Base-by-base conservation (phyloP, 2,329 filamentous ascomycete species). In the Cladosporium sp. region DNA sequence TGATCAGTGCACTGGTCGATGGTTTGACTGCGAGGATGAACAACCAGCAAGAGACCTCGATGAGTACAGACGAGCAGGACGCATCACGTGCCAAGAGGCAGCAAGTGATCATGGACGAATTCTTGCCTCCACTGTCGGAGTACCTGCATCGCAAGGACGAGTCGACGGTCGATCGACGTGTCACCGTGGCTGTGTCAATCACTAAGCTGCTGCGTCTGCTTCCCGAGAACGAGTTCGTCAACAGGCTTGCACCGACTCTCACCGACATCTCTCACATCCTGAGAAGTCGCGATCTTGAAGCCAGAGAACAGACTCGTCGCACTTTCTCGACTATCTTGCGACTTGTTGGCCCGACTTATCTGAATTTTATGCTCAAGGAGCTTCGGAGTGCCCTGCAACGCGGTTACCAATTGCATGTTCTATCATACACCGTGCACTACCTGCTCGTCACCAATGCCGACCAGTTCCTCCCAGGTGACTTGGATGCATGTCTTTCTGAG, bases 111-210 rank as follows among this genome's bases (percentile, higher is more conserved):
- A 82, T 84, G 40, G 83, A 84, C 19, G 86, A 87, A 62, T 89
- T 96, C 66, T 76, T 96, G 38, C 91, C 93, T 0, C 84, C 89
- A 17, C 76, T 99, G 34, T 82, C 88, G n/a, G 84, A 86, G 47
- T 94, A 96, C 70, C 83, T 97, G 28, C 92, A 97, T 67, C 87
- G 96, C 67, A 97, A 97, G 73, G 90, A 97, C 63, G 94, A 99
- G 72, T 87, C 91, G 1, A 92, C 92, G 51, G 93, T 99, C 73
- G 96, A 92, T 75, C 84, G 94, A 55, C 90, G 94, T 72, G 88
- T 97, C 36, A 92, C 93, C 0, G 88, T 96, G 5, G 92, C 92
- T 25, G 84, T 97, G 37, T 91, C 94, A 28, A 84, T 93, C 43
- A 88, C 96, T 61, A 96, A 96, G 73, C 81, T 97, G 15, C 78